A percentile compares a stretch with the other conserved stretches of the same genome.
These are phyloP conservation scores for Calocybe gambosa DNA, from an alignment of 1,284 basidiomycete species.

Conservation along the genomic window DNA sequence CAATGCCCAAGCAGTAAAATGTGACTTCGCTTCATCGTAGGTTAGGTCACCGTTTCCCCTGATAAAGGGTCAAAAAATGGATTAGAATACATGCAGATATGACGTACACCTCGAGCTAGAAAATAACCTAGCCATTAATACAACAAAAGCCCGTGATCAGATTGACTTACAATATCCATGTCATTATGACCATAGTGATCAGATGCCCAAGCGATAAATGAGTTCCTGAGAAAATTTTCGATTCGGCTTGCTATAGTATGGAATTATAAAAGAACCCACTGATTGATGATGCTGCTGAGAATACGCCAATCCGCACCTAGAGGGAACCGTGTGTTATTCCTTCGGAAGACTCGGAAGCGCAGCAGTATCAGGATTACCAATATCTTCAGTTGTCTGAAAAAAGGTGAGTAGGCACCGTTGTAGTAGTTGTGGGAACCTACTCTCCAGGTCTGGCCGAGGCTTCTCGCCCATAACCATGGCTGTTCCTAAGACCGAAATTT, in stretches of 20 bases:
- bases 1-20: constrained; percentile 47
- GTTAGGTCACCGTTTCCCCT: constrained; percentile 58
- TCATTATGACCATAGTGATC: constrained; percentile 61
- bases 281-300: constrained; percentile 30
- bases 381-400: constrained; percentile 48
- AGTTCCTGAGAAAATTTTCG: constrained; percentile 30
- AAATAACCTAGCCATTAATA: background rate
- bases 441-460: constrained; percentile 54
- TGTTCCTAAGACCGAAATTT: constrained; percentile 34
- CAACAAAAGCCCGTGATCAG: background rate
- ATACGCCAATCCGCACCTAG: constrained; percentile 26
- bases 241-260: background rate
- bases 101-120: constrained; percentile 47
- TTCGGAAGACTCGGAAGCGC: background rate
- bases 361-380: constrained; percentile 27
- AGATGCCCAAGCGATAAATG: constrained; percentile 44
- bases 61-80: background rate
- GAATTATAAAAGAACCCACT: constrained; percentile 14
- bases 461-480: constrained; percentile 52
- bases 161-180: constrained; percentile 46
- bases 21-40: constrained; percentile 51
- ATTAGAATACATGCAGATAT: background rate
- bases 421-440: constrained; percentile 26
- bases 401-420: background rate
- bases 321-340: background rate